Evolutionary conservation across 169 alveolate species (phyloP).

Genomic region (Ichthyophthirius multifiliis): DNA sequence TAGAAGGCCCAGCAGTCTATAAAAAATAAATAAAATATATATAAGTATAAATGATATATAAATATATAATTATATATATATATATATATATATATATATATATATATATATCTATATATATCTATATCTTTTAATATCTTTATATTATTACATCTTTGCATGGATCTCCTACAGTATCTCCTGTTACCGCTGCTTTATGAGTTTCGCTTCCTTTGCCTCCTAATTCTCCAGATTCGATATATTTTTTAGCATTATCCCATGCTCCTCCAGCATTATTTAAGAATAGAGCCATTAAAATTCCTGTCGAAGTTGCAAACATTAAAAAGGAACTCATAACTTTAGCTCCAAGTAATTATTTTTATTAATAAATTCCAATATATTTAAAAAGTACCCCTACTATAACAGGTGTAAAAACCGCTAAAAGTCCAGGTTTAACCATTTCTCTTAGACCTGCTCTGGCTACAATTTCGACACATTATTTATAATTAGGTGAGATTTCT

Average conservation of each 20-base stretch:
- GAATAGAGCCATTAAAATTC: slow-evolving; percentile 63
- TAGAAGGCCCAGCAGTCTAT: slow-evolving; percentile 69
- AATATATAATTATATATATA: too few relatives aligned
- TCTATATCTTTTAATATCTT: too few relatives aligned
- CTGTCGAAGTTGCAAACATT: slow-evolving; percentile 70
- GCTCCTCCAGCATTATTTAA: slow-evolving; percentile 76
- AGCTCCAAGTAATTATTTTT: slow-evolving; percentile 49
- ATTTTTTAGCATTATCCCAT: slow-evolving; percentile 68
- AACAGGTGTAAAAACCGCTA: slow-evolving; percentile 53
- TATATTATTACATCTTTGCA: slow-evolving; percentile 49
- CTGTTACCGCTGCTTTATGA: slow-evolving; percentile 74
- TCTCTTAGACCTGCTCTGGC: slow-evolving; percentile 61
- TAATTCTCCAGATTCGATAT: slow-evolving; percentile 55
- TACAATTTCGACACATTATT: slow-evolving; percentile 53
- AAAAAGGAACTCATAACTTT: slow-evolving; percentile 56
- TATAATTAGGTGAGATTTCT: slow-evolving; percentile 58
- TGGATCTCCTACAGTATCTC: slow-evolving; percentile 76
- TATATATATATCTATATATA: too few relatives aligned
- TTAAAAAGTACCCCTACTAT: slow-evolving; percentile 52
- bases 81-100: too few relatives aligned
- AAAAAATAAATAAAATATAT: not conserved
- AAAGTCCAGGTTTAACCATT: slow-evolving; percentile 72
- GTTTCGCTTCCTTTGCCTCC: slow-evolving; percentile 72
- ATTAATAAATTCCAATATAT: slow-evolving; percentile 36
- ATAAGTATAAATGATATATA: too few relatives aligned